Base-by-base conservation (phyloP, 345 rosid genomes). In the Reutealis trisperma region DNA sequence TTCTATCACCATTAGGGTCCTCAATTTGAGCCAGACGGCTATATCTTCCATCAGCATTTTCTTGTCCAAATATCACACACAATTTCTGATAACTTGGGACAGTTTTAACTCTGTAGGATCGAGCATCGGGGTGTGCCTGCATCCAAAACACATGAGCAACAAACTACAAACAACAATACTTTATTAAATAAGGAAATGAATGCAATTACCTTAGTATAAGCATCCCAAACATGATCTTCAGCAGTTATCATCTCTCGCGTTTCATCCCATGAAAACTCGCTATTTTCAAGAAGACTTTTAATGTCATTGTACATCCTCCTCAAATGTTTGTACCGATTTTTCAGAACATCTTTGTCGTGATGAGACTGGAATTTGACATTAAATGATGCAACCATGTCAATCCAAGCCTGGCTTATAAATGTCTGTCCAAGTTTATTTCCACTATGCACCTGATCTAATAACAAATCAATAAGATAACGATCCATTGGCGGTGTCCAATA, bases 401-500 rank as follows among this genome's bases (percentile, higher is more conserved):
- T 84, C 98, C 98, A 94, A 72, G 97, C 92, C 82, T 84, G 92
- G 25, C 87, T 80, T 83, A 90, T 90, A 79, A 90, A 92, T 67
- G 96, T 89, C 85, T 94, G 92, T 10, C 96, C 97, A 41, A 89
- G 86, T 84, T 87, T 94, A 78, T 92, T 90, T 81, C 98, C 96
- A 85, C 76, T 86, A 62, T 81, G 84, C 77, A 88, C 93, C 80
- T 94, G 98, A 47, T 88, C 91, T 51, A 90, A 84, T 72, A 94
- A 83, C 86, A 92, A 87, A 49, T 92, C 96, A 81, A 94, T 84
- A 71, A 94, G 86, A 82, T 83, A 82, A 52, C 86, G 89, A 79
- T 92, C 98, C 98, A 94, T 94, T n/a, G 91, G 97, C 5, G 95
- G 93, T 0, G 96, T 90, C 97, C 97, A 92, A 78, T 86, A 90